A percentile compares a stretch with the other conserved stretches of the same genome.
Evolutionary conservation across 2,329 filamentous ascomycete genomes (phyloP).

Genomic region (Zopfia rhizophila): DNA sequence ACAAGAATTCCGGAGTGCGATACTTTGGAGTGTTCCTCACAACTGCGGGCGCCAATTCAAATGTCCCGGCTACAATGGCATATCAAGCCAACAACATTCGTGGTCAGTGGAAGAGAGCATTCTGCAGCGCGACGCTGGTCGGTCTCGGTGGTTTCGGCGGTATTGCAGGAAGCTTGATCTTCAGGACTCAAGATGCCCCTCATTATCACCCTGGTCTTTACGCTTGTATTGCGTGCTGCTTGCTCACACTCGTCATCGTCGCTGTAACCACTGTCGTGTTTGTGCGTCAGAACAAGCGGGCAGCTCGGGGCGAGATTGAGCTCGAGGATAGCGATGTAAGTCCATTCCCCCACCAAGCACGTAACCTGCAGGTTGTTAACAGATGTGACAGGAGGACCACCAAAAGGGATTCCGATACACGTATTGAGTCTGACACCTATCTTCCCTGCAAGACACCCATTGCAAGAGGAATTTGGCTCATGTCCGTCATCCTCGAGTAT

Average conservation of each 20-base stretch:
- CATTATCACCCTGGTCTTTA: conserved; percentile 50
- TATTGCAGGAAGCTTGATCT: conserved; percentile 79
- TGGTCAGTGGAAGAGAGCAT: conserved; percentile 88
- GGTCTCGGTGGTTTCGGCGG: conserved; percentile 82
- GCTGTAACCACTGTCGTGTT: conserved; percentile 45
- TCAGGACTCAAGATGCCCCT: conserved; percentile 60
- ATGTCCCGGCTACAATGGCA: conserved; percentile 77
- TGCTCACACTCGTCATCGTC: conserved; percentile 50
- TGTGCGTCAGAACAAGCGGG: conserved; percentile 47
- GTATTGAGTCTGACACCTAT: no score
- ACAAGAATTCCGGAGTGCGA: conserved; percentile 64
- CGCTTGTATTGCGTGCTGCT: conserved; percentile 51
- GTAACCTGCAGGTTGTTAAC: conserved; percentile 27
- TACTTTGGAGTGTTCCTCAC: conserved; percentile 81
- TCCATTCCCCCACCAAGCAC: conserved; percentile 9
- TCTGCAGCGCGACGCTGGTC: conserved; percentile 79
- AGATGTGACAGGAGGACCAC: conserved; percentile 33
- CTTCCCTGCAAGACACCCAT: no score
- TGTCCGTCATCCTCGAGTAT: no score
- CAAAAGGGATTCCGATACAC: conserved; percentile 50
- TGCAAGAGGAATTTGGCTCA: no score
- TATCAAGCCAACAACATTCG: conserved; percentile 91
- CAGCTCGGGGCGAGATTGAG: conserved; percentile 54
- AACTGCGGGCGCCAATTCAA: conserved; percentile 81
- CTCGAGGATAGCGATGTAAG: conserved; percentile 52